Conservation (phyloP, 306 rosid genomes). For the Mucuna pruriens region DNA sequence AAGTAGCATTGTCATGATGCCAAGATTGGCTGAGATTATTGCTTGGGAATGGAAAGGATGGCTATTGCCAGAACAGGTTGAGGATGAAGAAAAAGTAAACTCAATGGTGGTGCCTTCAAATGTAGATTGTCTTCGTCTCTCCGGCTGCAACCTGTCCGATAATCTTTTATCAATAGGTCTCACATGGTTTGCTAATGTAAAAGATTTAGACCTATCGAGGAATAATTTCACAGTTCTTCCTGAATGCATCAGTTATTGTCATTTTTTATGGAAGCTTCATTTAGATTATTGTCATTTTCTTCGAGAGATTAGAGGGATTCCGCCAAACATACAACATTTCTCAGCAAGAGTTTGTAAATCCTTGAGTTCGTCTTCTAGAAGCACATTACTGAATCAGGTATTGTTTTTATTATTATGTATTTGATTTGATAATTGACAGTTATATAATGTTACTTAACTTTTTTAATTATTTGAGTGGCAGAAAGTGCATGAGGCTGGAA, state of each 20-base stretch:
- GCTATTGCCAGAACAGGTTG: background rate
- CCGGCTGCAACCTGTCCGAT: background rate
- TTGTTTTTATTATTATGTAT: background rate
- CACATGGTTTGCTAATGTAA: background rate
- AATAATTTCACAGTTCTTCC: background rate
- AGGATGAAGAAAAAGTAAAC: background rate
- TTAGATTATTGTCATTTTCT: background rate
- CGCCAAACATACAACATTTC: background rate
- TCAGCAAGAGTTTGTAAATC: background rate
- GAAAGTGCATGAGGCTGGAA: background rate
- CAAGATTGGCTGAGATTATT: background rate
- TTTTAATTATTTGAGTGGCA: background rate
- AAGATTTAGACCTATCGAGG: background rate
- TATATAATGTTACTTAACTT: background rate
- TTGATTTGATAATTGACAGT: background rate
- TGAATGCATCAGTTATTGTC: background rate
- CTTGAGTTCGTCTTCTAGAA: background rate
- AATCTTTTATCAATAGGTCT: background rate
- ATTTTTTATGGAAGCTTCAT: background rate
- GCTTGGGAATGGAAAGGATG: background rate
- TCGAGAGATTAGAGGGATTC: constrained; percentile 22
- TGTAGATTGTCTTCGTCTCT: background rate
- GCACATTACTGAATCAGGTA: constrained; percentile 4
- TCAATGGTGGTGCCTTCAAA: background rate
- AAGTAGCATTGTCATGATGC: background rate